These are phyloP conservation scores for Chlorella sorokiniana DNA, from an alignment of 139 green algal genomes.

Conservation along the genomic window DNA sequence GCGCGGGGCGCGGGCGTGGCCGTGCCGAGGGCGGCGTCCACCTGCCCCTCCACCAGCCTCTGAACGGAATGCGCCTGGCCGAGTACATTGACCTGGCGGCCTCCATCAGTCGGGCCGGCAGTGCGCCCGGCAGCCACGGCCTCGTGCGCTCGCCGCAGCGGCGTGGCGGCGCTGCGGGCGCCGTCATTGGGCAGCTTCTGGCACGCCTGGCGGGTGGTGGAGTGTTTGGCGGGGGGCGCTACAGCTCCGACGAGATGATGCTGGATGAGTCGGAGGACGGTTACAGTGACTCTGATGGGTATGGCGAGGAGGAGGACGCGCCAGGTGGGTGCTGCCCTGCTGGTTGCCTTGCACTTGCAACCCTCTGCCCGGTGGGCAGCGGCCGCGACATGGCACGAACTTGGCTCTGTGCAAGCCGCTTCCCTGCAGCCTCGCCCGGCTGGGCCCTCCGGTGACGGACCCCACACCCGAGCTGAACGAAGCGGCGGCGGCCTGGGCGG, in stretches of 20 bases:
- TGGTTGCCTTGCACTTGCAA: background rate
- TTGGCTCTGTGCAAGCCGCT: too few species aligned
- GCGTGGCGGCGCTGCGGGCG: background rate
- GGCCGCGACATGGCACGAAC: too few species aligned
- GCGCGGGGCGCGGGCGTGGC: background rate
- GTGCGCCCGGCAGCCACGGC: background rate
- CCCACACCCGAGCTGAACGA: slow-evolving; percentile 2
- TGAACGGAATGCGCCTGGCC: background rate
- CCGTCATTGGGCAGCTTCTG: background rate
- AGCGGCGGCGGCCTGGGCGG: slow-evolving; percentile 6
- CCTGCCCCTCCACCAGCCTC: background rate
- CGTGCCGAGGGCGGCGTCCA: background rate
- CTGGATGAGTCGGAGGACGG: background rate
- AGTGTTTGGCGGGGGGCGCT: background rate
- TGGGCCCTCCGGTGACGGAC: background rate
- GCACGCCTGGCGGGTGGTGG: background rate
- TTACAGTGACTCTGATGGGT: background rate
- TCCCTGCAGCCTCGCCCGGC: background rate
- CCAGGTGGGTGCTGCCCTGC: slow-evolving; percentile 6
- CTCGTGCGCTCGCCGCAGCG: background rate
- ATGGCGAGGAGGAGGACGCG: background rate
- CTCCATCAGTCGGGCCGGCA: too few species aligned
- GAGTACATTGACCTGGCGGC: too few species aligned
- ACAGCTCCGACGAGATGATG: background rate
- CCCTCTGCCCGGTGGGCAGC: too few species aligned